Base-by-base conservation (phyloP, 345 rosid genomes). In the Aquilaria sinensis region DNA sequence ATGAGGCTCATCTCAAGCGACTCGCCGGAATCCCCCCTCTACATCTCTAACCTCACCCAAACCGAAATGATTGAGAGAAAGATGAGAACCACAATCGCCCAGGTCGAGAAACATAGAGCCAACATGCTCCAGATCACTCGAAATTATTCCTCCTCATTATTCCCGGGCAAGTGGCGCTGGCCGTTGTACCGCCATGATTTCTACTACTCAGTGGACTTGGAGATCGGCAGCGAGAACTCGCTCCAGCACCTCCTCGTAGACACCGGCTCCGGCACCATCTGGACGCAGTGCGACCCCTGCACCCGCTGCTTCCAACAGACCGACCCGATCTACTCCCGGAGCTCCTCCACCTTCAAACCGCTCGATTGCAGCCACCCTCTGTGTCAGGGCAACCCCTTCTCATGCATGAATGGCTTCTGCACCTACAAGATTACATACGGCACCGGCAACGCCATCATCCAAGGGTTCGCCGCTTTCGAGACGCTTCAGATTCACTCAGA, bases 341-440 rank as follows among this genome's bases (percentile, higher is more conserved):
- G 16, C 15, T 2, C 62, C 11, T 41, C 50, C 10, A 4, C 62
- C 10, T 58, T 43, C 9, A 8, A 2, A 15, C 45, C 12, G 15
- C 62, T 58, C 47, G 49, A 48, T 10, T 58, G 62, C 51, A 23
- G 5, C 31, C 62, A 58, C n/a, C 34, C 31, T 10, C 51, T 58
- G 29, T 58, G 62, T 12, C 62, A 46, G 13, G 62, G 50, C 9
- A 33, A 58, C 0, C 62, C 33, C 34, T 46, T 2, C 51, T 11
- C 2, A 0, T 58, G 62, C 30, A 8, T 15, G 4, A 10, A 58
- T 0, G 30, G 47, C 16, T 9, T 14, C 43, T 58, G 62, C 12
- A 10, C 12, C 31, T 58, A 58, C 62, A 45, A 12, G 10, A 29
- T 58, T 11, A 33, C 1, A 5, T 58, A 58, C 43, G 61, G 61